phyloP scores from a whole-genome alignment of 495 filamentous ascomycete genomes.

The Mytilinidion resinicola region DNA sequence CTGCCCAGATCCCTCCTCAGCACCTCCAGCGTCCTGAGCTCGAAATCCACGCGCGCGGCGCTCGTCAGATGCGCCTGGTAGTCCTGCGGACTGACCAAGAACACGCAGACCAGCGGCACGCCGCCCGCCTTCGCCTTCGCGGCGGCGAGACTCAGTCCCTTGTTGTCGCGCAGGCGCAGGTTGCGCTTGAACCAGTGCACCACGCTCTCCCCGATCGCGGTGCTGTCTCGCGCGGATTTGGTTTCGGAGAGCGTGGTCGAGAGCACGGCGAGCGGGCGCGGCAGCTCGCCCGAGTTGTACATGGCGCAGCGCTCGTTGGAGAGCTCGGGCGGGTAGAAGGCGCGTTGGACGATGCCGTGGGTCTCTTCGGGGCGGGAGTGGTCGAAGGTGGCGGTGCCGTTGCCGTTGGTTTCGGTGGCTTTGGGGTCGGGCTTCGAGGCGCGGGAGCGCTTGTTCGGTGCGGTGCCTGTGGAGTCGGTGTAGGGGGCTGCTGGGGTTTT shows the following conservation, averaged over 20 bases:
- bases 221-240: slow-evolving; percentile 22
- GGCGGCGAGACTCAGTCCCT: slow-evolving; percentile 61
- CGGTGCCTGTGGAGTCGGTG: slow-evolving; percentile 10
- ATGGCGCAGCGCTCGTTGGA: slow-evolving; percentile 64
- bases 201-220: slow-evolving; percentile 55
- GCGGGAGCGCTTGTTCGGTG: slow-evolving; percentile 22
- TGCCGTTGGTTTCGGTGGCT: not conserved
- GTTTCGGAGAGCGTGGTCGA: slow-evolving; percentile 29
- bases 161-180: slow-evolving; percentile 68
- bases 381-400: slow-evolving; percentile 15
- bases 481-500: slow-evolving; percentile 13
- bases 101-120: slow-evolving; percentile 67
- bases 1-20: slow-evolving; percentile 60
- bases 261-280: slow-evolving; percentile 55
- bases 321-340: slow-evolving; percentile 84
- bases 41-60: slow-evolving; percentile 72
- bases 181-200: slow-evolving; percentile 93
- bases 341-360: slow-evolving; percentile 42
- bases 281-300: slow-evolving; percentile 60
- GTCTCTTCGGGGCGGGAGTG: slow-evolving; percentile 31
- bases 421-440: slow-evolving; percentile 7
- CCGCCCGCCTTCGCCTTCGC: slow-evolving; percentile 54
- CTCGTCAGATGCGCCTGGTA: slow-evolving; percentile 73
- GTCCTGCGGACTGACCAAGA: slow-evolving; percentile 81
- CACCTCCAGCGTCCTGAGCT: slow-evolving; percentile 58